Conservation (phyloP, 805 yeast genomes). For the Ogataea ramenticola region DNA sequence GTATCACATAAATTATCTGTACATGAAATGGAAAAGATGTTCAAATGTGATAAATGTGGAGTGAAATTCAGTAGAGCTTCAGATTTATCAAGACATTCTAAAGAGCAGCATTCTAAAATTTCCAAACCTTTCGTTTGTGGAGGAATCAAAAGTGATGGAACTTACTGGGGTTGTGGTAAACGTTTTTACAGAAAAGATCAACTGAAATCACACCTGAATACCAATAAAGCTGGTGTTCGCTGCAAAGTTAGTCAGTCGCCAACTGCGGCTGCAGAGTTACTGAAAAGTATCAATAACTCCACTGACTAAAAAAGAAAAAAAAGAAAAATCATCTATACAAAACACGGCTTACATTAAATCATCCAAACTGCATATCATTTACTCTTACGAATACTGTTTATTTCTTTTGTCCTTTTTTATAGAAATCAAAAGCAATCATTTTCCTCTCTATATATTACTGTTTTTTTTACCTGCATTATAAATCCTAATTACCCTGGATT, state of each 20-base stretch:
- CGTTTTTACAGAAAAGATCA: constrained; percentile 18
- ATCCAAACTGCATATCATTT: too few species aligned
- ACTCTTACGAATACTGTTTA: too few species aligned
- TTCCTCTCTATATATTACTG: too few species aligned
- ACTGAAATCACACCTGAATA: constrained; percentile 17
- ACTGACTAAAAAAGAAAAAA: too few species aligned
- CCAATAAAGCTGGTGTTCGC: constrained; percentile 15
- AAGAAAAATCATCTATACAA: too few species aligned
- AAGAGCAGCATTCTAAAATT: constrained; percentile 15
- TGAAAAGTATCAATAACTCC: neutral
- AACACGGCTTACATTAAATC: too few species aligned
- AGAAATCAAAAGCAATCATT: too few species aligned
- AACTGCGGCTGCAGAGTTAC: neutral
- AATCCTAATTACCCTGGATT: too few species aligned
- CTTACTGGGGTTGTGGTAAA: constrained; percentile 18
- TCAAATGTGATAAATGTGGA: constrained; percentile 14
- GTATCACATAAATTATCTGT: constrained; percentile 20
- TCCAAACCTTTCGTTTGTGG: constrained; percentile 17
- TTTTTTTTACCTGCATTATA: too few species aligned
- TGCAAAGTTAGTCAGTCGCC: constrained; percentile 5
- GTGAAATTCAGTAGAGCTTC: constrained; percentile 15
- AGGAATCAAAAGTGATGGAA: constrained; percentile 14
- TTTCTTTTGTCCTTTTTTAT: too few species aligned
- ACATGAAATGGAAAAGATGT: constrained; percentile 18
- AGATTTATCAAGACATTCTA: constrained; percentile 16